Conservation (phyloP, 2,329 filamentous ascomycete species). For the Aureobasidium melanogenum region DNA sequence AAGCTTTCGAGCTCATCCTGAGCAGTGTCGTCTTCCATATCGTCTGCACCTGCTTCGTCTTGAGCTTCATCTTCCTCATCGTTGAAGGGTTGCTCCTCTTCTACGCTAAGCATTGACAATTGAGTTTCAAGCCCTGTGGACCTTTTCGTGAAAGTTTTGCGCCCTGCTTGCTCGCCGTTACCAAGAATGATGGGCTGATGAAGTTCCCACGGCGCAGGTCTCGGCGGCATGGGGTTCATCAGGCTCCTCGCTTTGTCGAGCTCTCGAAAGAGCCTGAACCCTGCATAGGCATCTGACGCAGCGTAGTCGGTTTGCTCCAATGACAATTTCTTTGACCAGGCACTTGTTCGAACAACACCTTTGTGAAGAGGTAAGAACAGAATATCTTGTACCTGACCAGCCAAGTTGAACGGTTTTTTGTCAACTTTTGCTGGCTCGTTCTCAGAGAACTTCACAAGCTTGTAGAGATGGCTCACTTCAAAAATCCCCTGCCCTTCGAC, state of each 20-base stretch:
- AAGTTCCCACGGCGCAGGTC: conserved; percentile 60
- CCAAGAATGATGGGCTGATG: conserved; percentile 53
- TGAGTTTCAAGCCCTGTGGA: not conserved
- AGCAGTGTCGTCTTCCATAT: not conserved
- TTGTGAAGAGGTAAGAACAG: conserved; percentile 70
- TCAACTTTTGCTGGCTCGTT: conserved; percentile 51
- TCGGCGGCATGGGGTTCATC: conserved; percentile 61
- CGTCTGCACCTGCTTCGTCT: not conserved
- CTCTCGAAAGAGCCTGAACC: conserved; percentile 61
- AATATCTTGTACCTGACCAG: conserved; percentile 60
- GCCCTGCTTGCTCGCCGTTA: conserved; percentile 28
- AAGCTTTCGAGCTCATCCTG: not conserved
- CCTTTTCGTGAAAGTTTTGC: not conserved
- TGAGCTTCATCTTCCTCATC: conserved; percentile 5
- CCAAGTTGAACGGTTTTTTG: conserved; percentile 56
- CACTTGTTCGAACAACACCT: conserved; percentile 60
- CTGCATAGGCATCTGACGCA: conserved; percentile 76
- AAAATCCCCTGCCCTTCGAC: conserved; percentile 60
- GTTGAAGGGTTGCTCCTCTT: not conserved
- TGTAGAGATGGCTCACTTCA: conserved; percentile 77
- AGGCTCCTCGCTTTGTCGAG: conserved; percentile 60
- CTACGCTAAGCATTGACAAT: not conserved
- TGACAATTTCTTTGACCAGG: conserved; percentile 61
- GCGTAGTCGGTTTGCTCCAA: conserved; percentile 63
- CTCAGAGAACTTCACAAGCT: conserved; percentile 59